A percentile compares a stretch with the other conserved stretches of the same genome.
phyloP scores from a whole-genome alignment of 345 rosid genomes.

The Cochlearia excelsa region DNA sequence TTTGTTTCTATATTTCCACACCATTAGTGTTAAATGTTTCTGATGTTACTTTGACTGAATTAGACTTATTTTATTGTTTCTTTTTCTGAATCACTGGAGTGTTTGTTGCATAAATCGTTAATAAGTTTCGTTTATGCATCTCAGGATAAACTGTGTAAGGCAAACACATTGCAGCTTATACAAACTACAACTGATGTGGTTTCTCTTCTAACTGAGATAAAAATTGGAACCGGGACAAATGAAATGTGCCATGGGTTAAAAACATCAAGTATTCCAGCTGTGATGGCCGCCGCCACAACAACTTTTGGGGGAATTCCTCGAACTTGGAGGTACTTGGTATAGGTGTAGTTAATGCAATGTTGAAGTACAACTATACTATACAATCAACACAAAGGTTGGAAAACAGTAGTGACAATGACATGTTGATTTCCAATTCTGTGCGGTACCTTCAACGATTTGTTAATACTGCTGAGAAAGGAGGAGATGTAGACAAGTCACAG shows the following conservation, averaged over 20 bases:
- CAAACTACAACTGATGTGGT: slow-evolving; percentile 86
- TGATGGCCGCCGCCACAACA: slow-evolving; percentile 98
- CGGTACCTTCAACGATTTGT: slow-evolving; percentile 94
- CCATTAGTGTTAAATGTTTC: too few relatives aligned
- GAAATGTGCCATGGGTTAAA: slow-evolving; percentile 80
- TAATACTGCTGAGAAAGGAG: slow-evolving; percentile 79
- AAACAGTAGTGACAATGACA: slow-evolving; percentile 88
- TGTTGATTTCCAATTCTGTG: slow-evolving; percentile 76
- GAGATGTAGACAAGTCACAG: slow-evolving; percentile 77
- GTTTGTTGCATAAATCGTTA: neutral
- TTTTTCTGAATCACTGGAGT: slow-evolving; percentile 15
- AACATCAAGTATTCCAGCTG: slow-evolving; percentile 94
- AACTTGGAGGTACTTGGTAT: slow-evolving; percentile 97
- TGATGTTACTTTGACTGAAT: too few relatives aligned
- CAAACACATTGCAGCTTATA: slow-evolving; percentile 91
- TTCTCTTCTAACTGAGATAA: slow-evolving; percentile 93
- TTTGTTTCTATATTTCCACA: too few relatives aligned
- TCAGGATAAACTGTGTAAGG: slow-evolving; percentile 96
- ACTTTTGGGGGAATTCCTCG: slow-evolving; percentile 91
- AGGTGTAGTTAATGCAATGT: slow-evolving; percentile 93
- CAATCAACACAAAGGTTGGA: slow-evolving; percentile 97
- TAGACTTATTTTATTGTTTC: slow-evolving; percentile 6
- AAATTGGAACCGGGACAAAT: slow-evolving; percentile 90
- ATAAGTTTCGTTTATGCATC: slow-evolving; percentile 18
- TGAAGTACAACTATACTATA: slow-evolving; percentile 90